Conservation (phyloP, 768 basidiomycete genomes). For the Podaxis rugospora region DNA sequence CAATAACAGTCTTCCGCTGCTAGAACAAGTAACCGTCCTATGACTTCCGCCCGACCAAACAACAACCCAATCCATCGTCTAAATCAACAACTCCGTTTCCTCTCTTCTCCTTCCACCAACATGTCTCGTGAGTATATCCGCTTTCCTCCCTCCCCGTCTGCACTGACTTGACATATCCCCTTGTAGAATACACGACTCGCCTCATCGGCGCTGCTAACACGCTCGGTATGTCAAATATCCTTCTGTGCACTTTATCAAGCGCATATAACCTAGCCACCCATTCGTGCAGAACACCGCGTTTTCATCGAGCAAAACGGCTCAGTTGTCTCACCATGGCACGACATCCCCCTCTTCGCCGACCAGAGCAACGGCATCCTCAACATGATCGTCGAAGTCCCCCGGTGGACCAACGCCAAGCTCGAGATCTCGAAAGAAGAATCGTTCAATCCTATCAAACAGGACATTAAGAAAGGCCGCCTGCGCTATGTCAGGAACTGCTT, state of each 20-base stretch:
- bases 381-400: constrained; percentile 98
- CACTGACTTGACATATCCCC: neutral
- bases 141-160: constrained; percentile 15
- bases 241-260: constrained; percentile 16
- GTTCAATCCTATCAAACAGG: constrained; percentile 99
- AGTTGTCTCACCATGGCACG: constrained; percentile 87
- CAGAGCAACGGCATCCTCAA: constrained; percentile 93
- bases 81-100: constrained; percentile 57
- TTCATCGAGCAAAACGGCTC: constrained; percentile 88
- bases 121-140: constrained; percentile 53
- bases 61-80: constrained; percentile 41
- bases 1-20: constrained; percentile 9
- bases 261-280: constrained; percentile 18
- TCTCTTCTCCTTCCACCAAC: constrained; percentile 28
- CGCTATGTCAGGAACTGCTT: constrained; percentile 99
- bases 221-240: constrained; percentile 56
- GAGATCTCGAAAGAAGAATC: constrained; percentile 97
- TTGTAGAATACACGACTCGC: constrained; percentile 65
- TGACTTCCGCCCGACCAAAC: constrained; percentile 34
- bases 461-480: constrained; percentile 93
- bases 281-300: constrained; percentile 81
- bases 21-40: constrained; percentile 18
- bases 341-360: constrained; percentile 97
- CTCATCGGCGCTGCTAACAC: constrained; percentile 89
- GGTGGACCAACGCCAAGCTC: constrained; percentile 99